Evolutionary conservation across 176 grass and related monocot species (phyloP), one percentile per base, ranked within the genome.

Genomic region (Echinochloa phyllopogon): DNA sequence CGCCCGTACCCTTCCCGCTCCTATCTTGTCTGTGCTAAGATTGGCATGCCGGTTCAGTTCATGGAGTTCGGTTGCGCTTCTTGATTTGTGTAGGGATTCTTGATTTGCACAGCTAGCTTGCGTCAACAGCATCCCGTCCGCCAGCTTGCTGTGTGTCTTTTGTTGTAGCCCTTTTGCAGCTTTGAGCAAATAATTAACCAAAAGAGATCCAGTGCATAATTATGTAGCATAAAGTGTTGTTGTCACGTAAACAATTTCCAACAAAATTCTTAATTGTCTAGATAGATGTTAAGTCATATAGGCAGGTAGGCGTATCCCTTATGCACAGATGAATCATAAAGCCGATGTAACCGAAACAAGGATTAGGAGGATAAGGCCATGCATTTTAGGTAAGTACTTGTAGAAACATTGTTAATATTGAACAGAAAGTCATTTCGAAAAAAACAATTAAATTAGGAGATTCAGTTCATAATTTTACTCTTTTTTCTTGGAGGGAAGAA

Each of bases 371-470:
- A 76, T 29, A 45, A 82, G 4, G 23, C 1, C 71, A 24, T 77
- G 44, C 53, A 64, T 81, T 89, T 81, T 63, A 81, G 50, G 65
- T 70, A 72, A 7, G n/a, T 61, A 43, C 11, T 77, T 52, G 56
- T 2, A 61, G 55, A 73, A 51, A n/a, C 44, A 86, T 73, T n/a
- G 72, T 21, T 83, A 71, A 77, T 52, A n/a, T 11, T 21, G 43
- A 51, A 65, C 7, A 81, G 18, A n/a, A n/a, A 87, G 12, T 16
- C 43, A 48, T 71, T 27, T 71, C 3, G 8, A 3, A 27, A 17
- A 16, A 71, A 82, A 69, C 14, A 41, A n/a, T 16, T 27, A 52
- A 39, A 56, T n/a, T n/a, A n/a, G n/a, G n/a, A n/a, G n/a, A n/a
- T n/a, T n/a, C n/a, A n/a, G n/a, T n/a, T n/a, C n/a, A n/a, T n/a